These are phyloP conservation scores for Puccinellia tenuiflora DNA, from an alignment of 176 grass and related monocot species.

Conservation along the genomic window DNA sequence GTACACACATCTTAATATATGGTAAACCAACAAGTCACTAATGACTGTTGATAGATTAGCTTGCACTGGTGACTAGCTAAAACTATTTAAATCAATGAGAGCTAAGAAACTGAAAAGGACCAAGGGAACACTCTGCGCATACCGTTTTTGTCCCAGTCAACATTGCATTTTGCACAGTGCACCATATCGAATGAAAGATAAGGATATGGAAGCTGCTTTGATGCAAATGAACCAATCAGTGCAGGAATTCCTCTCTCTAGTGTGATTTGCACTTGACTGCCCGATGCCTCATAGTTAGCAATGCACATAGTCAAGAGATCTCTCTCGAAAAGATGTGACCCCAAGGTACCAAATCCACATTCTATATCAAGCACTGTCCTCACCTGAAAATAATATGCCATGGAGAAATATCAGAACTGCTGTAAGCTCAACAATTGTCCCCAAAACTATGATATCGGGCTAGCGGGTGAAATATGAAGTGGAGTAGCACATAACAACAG, in stretches of 20 bases:
- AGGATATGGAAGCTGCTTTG: slow-evolving; percentile 79
- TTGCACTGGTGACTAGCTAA: not conserved
- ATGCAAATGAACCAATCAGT: slow-evolving; percentile 85
- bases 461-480: slow-evolving; percentile 8
- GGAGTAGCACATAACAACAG: not conserved
- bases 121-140: slow-evolving; percentile 6
- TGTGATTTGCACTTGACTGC: slow-evolving; percentile 98
- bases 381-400: slow-evolving; percentile 59
- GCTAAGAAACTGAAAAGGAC: not conserved
- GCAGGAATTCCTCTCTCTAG: slow-evolving; percentile 98
- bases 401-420: slow-evolving; percentile 4
- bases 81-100: not conserved
- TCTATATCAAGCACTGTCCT: slow-evolving; percentile 95
- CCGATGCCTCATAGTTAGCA: slow-evolving; percentile 86
- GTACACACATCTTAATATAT: slow-evolving; percentile 3
- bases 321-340: slow-evolving; percentile 77
- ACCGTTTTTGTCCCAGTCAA: slow-evolving; percentile 95
- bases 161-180: slow-evolving; percentile 84
- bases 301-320: slow-evolving; percentile 95
- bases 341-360: slow-evolving; percentile 98
- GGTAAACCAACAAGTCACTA: not conserved
- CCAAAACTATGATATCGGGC: not conserved
- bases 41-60: not conserved
- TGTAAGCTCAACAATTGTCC: not conserved
- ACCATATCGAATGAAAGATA: slow-evolving; percentile 98